A percentile compares a stretch with the other conserved stretches of the same genome.
Evolutionary conservation across 2,329 filamentous ascomycete species (phyloP).

Genomic region (Aspergillus brunneoviolaceus): DNA sequence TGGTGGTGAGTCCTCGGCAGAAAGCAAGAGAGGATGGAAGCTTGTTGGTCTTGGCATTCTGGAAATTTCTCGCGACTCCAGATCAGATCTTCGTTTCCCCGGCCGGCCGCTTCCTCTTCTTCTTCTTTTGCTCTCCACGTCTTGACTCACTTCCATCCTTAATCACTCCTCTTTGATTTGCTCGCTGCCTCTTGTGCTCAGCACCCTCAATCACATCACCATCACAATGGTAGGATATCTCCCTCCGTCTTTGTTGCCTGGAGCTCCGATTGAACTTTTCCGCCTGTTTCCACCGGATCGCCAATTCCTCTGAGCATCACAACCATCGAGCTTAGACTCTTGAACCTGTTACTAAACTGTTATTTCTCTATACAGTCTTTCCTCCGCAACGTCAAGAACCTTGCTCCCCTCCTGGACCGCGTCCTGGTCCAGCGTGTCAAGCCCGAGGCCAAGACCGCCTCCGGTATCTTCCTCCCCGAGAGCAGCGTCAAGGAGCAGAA

Average conservation of each 20-base stretch:
- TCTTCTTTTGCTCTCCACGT: slow-evolving; percentile 28
- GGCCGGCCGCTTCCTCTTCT: slow-evolving; percentile 30
- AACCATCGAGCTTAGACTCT: not conserved
- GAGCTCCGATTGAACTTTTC: slow-evolving; percentile 13
- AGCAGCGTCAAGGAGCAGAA: slow-evolving; percentile 97
- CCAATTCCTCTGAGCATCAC: not conserved
- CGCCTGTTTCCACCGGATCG: not conserved
- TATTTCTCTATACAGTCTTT: slow-evolving; percentile 45
- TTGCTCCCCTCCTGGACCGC: slow-evolving; percentile 94
- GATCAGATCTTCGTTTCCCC: slow-evolving; percentile 35
- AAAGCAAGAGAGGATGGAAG: slow-evolving; percentile 21
- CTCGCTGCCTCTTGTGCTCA: slow-evolving; percentile 12
- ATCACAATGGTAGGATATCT: slow-evolving; percentile 28
- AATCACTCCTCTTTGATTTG: slow-evolving; percentile 4
- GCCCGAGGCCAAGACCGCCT: slow-evolving; percentile 92
- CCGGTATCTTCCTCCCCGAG: slow-evolving; percentile 97
- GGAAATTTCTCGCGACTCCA: slow-evolving; percentile 44
- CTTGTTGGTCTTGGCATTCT: slow-evolving; percentile 44
- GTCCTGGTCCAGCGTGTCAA: slow-evolving; percentile 98
- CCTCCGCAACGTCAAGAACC: slow-evolving; percentile 91
- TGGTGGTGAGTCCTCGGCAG: slow-evolving; percentile 31
- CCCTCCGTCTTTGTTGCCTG: not conserved
- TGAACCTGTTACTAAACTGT: not conserved
- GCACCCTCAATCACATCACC: slow-evolving; percentile 8
- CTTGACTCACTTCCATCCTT: slow-evolving; percentile 19